Conservation (phyloP, 2,329 filamentous ascomycete genomes). For the Pseudocercospora musae region DNA sequence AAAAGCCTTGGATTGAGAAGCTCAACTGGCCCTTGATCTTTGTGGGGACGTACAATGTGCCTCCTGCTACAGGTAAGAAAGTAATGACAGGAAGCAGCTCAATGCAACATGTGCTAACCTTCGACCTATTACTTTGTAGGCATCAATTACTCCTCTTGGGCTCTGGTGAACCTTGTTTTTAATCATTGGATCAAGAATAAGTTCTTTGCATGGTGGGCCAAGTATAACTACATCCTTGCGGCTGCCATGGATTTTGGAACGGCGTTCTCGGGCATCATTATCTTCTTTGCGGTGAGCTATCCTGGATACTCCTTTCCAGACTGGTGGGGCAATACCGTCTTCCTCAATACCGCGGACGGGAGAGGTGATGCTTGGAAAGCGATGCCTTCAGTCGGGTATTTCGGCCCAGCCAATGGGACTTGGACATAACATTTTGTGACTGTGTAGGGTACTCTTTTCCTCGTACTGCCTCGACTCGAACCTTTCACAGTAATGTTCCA, state of each 20-base stretch:
- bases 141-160: conserved; percentile 86
- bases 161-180: conserved; percentile 36
- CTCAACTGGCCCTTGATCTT: conserved; percentile 65
- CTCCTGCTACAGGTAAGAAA: conserved; percentile 61
- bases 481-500: background rate
- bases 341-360: conserved; percentile 41
- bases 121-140: conserved; percentile 34
- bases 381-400: conserved; percentile 61
- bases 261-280: conserved; percentile 37
- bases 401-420: conserved; percentile 53
- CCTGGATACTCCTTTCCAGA: conserved; percentile 34
- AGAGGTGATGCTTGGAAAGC: conserved; percentile 31
- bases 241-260: conserved; percentile 38
- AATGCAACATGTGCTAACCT: background rate
- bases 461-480: background rate
- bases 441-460: background rate
- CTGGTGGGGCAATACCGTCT: conserved; percentile 35
- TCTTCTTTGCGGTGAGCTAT: conserved; percentile 41
- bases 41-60: conserved; percentile 56
- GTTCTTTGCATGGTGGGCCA: conserved; percentile 51
- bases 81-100: background rate
- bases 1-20: conserved; percentile 25
- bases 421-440: conserved; percentile 9
- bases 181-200: conserved; percentile 45
- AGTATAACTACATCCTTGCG: conserved; percentile 39